A percentile compares a stretch with the other conserved stretches of the same genome.
phyloP scores from a whole-genome alignment of 768 basidiomycete genomes.

The Mycena metata region DNA sequence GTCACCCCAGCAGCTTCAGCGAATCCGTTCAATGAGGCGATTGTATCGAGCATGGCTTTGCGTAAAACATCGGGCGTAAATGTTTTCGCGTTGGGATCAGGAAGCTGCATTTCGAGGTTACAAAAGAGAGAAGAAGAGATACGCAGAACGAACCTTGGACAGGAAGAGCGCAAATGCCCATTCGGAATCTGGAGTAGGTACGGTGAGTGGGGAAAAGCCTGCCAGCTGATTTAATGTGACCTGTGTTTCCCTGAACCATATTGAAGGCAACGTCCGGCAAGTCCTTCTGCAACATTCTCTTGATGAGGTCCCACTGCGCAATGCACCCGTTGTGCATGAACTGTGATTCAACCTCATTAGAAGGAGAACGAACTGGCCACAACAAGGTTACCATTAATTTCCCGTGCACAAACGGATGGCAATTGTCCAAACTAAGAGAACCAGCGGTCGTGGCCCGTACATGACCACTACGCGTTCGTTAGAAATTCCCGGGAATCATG shows the following conservation, averaged over 20 bases:
- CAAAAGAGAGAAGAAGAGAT: constrained; percentile 19
- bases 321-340: constrained; percentile 99
- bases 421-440: constrained; percentile 92
- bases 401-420: constrained; percentile 94
- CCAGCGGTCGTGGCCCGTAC: constrained; percentile 96
- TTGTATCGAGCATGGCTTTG: constrained; percentile 91
- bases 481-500: constrained; percentile 19
- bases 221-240: constrained; percentile 50
- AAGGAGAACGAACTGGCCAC: neutral
- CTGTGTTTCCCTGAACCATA: constrained; percentile 93
- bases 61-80: constrained; percentile 82
- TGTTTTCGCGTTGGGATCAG: constrained; percentile 79
- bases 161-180: constrained; percentile 96
- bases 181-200: constrained; percentile 79
- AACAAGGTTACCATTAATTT: constrained; percentile 82
- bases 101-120: constrained; percentile 64
- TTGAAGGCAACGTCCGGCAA: constrained; percentile 90
- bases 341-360: constrained; percentile 52
- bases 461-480: constrained; percentile 70
- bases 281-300: constrained; percentile 81
- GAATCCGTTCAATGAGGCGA: constrained; percentile 81
- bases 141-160: constrained; percentile 68
- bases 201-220: constrained; percentile 9
- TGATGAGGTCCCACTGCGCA: constrained; percentile 84
- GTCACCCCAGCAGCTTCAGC: constrained; percentile 79